phyloP scores from a whole-genome alignment of 495 filamentous ascomycete species.

The Penicillium canariense region DNA sequence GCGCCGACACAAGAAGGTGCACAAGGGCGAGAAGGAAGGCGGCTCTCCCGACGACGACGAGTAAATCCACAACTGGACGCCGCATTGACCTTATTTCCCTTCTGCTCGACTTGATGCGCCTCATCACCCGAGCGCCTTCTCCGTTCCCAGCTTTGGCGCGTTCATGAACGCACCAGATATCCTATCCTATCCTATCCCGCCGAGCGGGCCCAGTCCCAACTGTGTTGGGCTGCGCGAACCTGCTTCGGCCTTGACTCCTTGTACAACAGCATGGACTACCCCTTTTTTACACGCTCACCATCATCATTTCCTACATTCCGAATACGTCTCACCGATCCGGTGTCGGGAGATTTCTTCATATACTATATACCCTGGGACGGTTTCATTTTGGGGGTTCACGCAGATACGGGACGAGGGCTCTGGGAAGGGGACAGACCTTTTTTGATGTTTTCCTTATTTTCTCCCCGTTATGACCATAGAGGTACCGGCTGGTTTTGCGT shows the following conservation, averaged over 20 bases:
- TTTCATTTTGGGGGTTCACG: slow-evolving; percentile 22
- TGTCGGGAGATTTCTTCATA: slow-evolving; percentile 7
- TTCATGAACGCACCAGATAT: slow-evolving; percentile 9
- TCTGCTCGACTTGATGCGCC: slow-evolving; percentile 6
- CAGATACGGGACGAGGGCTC: slow-evolving; percentile 28
- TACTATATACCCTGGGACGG: slow-evolving; percentile 12
- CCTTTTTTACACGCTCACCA: neutral
- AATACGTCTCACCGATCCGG: slow-evolving; percentile 15
- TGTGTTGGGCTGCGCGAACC: slow-evolving; percentile 16
- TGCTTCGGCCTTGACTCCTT: slow-evolving; percentile 21
- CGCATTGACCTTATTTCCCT: slow-evolving; percentile 15
- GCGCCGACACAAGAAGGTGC: slow-evolving; percentile 92
- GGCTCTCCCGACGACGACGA: slow-evolving; percentile 47
- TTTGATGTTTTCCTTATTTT: slow-evolving; percentile 25
- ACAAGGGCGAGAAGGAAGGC: slow-evolving; percentile 71
- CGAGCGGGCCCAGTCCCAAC: slow-evolving; percentile 11
- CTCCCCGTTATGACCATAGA: slow-evolving; percentile 44
- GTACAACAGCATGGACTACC: slow-evolving; percentile 42
- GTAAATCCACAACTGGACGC: slow-evolving; percentile 22
- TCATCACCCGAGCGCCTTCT: slow-evolving; percentile 14
- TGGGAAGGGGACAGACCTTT: slow-evolving; percentile 19
- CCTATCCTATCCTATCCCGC: slow-evolving; percentile 5
- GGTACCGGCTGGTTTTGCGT: slow-evolving; percentile 44
- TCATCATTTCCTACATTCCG: slow-evolving; percentile 13
- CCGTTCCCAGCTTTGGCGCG: slow-evolving; percentile 2